A percentile compares a stretch with the other conserved stretches of the same genome.
These are phyloP conservation scores for Staphylotrichum longicolle DNA, from an alignment of 495 filamentous ascomycete genomes.

Conservation along the genomic window DNA sequence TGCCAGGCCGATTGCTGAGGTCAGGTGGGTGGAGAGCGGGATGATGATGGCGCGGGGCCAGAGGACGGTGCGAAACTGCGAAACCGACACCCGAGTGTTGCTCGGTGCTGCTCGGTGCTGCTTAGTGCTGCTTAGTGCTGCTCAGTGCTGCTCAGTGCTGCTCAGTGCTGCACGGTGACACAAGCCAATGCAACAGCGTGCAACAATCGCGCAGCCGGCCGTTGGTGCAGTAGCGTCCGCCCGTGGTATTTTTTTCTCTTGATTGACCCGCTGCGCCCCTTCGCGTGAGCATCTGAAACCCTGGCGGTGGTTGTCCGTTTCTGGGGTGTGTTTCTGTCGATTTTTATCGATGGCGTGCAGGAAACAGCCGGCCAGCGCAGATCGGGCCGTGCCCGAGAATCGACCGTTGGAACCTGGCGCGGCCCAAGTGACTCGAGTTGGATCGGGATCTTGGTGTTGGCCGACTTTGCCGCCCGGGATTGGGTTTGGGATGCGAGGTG, in stretches of 20 bases:
- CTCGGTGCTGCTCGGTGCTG: conserved; percentile 2
- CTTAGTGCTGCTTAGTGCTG: conserved; percentile 8
- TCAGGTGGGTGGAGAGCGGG: too few species aligned
- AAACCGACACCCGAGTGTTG: too few species aligned
- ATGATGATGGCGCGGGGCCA: too few species aligned
- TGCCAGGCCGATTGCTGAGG: too few species aligned
- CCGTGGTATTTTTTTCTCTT: neutral
- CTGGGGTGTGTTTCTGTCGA: neutral
- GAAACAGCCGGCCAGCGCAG: conserved; percentile 6
- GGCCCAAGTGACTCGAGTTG: neutral
- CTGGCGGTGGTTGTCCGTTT: neutral
- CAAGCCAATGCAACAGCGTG: neutral
- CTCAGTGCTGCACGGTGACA: neutral
- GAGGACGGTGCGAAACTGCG: too few species aligned
- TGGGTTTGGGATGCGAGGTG: neutral
- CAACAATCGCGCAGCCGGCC: neutral
- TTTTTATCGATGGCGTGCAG: conserved; percentile 7
- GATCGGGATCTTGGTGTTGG: neutral
- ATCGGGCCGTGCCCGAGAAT: neutral
- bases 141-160: conserved; percentile 3
- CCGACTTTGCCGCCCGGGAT: neutral
- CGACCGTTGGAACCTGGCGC: neutral
- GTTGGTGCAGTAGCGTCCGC: neutral
- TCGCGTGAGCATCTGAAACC: conserved; percentile 5
- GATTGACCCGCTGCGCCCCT: neutral